These are phyloP conservation scores for Sutorius eximius DNA, from an alignment of 1,284 basidiomycete species.

Conservation along the genomic window DNA sequence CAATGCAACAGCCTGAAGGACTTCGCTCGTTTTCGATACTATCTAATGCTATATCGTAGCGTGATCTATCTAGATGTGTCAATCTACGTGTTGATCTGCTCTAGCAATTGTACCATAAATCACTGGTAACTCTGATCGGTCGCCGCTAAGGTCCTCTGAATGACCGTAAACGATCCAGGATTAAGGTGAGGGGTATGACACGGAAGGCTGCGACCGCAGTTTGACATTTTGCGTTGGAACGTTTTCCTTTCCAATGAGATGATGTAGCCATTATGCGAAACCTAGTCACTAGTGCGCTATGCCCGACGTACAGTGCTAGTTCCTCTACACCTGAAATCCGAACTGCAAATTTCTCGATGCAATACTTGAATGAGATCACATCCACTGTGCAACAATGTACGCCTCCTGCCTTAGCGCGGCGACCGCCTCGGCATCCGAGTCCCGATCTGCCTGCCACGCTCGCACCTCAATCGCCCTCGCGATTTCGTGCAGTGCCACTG, in stretches of 20 bases:
- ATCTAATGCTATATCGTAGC: conserved; percentile 2
- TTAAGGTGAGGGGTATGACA: background rate
- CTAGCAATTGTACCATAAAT: conserved; percentile 21
- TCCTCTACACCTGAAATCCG: conserved; percentile 2
- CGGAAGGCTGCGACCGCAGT: too few species aligned
- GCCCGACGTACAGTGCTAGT: background rate
- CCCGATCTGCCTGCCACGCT: conserved; percentile 64
- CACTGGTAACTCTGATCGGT: background rate
- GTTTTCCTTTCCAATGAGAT: background rate
- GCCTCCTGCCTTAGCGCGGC: conserved; percentile 65
- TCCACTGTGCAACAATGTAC: conserved; percentile 27
- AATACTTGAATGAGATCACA: conserved; percentile 9
- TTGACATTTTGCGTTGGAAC: background rate
- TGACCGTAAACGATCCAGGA: background rate
- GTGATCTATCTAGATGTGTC: background rate
- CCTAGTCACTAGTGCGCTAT: background rate
- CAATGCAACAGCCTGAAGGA: conserved; percentile 60
- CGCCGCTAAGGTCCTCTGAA: background rate
- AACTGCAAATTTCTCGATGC: conserved; percentile 6
- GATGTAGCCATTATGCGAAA: background rate
- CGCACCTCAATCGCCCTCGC: conserved; percentile 59
- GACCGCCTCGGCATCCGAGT: conserved; percentile 65
- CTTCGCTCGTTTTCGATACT: background rate
- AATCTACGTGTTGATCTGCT: conserved; percentile 4
- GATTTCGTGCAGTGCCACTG: conserved; percentile 59